A percentile compares a stretch with the other conserved stretches of the same genome.
phyloP scores from a whole-genome alignment of 305 asterid genomes.

The Fraxinus sp. region DNA sequence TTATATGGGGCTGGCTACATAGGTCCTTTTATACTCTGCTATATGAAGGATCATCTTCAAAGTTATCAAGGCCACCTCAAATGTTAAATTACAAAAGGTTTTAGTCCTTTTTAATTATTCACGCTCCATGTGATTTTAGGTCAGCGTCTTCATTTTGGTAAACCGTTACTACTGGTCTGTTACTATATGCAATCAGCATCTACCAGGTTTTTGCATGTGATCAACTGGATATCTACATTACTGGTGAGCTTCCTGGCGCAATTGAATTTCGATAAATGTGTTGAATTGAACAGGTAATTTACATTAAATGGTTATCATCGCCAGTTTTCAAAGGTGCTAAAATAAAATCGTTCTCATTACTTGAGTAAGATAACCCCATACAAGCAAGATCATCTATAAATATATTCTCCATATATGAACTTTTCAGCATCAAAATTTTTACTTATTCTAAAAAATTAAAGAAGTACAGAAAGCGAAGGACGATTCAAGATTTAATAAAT shows the following conservation, averaged over 20 bases:
- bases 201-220: not conserved
- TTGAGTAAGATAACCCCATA: not conserved
- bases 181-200: not conserved
- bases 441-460: not conserved
- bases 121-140: not conserved
- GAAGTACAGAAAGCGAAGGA: not conserved
- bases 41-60: not conserved
- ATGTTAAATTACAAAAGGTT: not conserved
- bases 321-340: not conserved
- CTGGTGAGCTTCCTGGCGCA: not conserved
- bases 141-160: not conserved
- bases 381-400: not conserved
- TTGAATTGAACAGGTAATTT: not conserved
- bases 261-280: not conserved
- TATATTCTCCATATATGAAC: not conserved
- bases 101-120: not conserved
- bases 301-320: not conserved
- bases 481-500: not conserved
- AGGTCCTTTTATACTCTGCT: not conserved
- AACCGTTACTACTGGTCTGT: not conserved
- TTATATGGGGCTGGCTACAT: not conserved
- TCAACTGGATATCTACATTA: not conserved
- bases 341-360: not conserved
- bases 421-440: not conserved
- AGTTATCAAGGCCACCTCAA: not conserved